A percentile compares a stretch with the other conserved stretches of the same genome.
phyloP scores from a whole-genome alignment of 2,329 filamentous ascomycete genomes.

The Xylariaceae sp. region DNA sequence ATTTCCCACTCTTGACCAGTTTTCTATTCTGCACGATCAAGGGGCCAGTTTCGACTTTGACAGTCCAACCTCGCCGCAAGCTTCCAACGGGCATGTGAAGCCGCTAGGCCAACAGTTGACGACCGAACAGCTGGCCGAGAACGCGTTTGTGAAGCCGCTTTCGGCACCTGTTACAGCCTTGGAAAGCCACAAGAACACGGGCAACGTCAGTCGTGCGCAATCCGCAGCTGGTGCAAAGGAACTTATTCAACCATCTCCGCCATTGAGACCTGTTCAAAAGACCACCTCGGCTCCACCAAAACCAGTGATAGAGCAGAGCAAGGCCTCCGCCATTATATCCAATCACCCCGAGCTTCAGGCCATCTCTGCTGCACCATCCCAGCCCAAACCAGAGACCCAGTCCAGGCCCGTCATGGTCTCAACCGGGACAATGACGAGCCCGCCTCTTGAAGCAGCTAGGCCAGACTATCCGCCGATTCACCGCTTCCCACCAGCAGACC shows the following conservation, averaged over 20 bases:
- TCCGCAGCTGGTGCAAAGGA: conserved; percentile 21
- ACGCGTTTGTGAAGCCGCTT: conserved; percentile 62
- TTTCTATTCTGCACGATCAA: conserved; percentile 80
- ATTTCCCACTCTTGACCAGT: conserved; percentile 90
- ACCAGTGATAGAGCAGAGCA: conserved; percentile 44
- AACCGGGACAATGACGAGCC: conserved; percentile 73
- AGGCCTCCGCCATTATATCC: conserved; percentile 59
- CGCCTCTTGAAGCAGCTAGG: conserved; percentile 46
- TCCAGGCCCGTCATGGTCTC: conserved; percentile 42
- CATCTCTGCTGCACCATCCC: conserved; percentile 43
- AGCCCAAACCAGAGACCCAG: conserved; percentile 28
- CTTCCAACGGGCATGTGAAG: conserved; percentile 34
- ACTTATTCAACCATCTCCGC: conserved; percentile 29
- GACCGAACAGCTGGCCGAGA: conserved; percentile 72
- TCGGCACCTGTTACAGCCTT: conserved; percentile 22
- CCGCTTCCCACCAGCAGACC: conserved; percentile 37
- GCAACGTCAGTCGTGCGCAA: conserved; percentile 30
- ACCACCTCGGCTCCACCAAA: conserved; percentile 38
- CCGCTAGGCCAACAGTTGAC: conserved; percentile 60
- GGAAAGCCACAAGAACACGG: conserved; percentile 29
- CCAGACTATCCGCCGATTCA: conserved; percentile 35
- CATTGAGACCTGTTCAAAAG: conserved; percentile 28
- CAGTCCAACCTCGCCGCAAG: conserved; percentile 40
- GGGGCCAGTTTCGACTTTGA: conserved; percentile 83
- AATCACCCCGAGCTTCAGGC: conserved; percentile 57